These are phyloP conservation scores for Torrubiella hemipterigena DNA, from an alignment of 2,329 filamentous ascomycete species.

Conservation along the genomic window DNA sequence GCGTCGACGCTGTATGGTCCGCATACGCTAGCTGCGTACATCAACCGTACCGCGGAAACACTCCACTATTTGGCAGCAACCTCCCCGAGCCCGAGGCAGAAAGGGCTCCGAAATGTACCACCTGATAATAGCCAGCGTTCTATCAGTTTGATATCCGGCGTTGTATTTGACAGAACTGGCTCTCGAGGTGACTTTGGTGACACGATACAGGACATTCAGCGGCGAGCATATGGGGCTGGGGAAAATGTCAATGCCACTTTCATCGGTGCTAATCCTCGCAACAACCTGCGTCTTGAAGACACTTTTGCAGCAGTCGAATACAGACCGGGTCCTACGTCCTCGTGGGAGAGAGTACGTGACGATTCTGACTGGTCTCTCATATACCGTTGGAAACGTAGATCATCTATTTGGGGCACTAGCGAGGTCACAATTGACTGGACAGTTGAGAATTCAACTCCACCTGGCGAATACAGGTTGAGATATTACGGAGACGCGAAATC, in stretches of 20 bases:
- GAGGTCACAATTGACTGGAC: conserved; percentile 70
- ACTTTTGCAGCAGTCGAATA: conserved; percentile 68
- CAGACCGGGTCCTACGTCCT: conserved; percentile 9
- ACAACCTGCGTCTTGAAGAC: conserved; percentile 65
- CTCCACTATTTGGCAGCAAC: conserved; percentile 52
- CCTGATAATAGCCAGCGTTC: conserved; percentile 68
- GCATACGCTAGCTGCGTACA: conserved; percentile 74
- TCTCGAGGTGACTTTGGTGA: conserved; percentile 59
- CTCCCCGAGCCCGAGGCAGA: conserved; percentile 19
- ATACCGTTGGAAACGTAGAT: conserved; percentile 67
- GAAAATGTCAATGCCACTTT: conserved; percentile 55
- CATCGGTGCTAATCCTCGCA: conserved; percentile 77
- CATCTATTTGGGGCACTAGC: conserved; percentile 58
- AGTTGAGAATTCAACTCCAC: conserved; percentile 46
- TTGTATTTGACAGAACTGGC: conserved; percentile 59
- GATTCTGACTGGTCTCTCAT: conserved; percentile 76
- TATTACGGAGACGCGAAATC: conserved; percentile 76
- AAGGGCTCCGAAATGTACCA: conserved; percentile 41
- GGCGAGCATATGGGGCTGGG: conserved; percentile 40
- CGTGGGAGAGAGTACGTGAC: conserved; percentile 57
- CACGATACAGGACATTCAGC: conserved; percentile 39
- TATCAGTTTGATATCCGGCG: conserved; percentile 66
- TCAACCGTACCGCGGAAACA: conserved; percentile 63
- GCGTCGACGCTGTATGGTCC: conserved; percentile 80
- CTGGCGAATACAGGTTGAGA: conserved; percentile 59